Base-by-base conservation (phyloP, 1,139 yeast genomes). In the Sugiyamaella castrensis region DNA sequence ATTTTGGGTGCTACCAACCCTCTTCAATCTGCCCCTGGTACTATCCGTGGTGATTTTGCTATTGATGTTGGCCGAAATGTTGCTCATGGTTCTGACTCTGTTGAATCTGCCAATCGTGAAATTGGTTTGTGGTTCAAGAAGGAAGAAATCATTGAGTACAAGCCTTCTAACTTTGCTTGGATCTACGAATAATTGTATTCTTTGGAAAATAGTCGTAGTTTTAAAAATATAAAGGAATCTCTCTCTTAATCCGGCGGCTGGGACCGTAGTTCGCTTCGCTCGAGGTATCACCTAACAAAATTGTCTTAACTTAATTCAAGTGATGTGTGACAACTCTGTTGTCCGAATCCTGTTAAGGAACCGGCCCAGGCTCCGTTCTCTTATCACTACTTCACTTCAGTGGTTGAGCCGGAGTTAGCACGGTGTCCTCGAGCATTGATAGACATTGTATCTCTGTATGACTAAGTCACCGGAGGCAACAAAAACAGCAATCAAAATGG, bases 1-100 rank as follows among this genome's bases (percentile, higher is more conserved):
- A 84, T 94, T 71, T 83, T 94, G 69, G 99, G 99, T 77, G 98
- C 98, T 65, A 94, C 98, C 77, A 91, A 94, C 87, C 99, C 99
- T 71, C 81, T 86, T 72, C 82, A 80, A 67, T 87, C 96, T 65
- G 92, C 95, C 63, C 98, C 98, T 74, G 99, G 98, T 74, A 92
- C 99, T 77, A 92, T 94, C 82, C 89, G 99, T 81, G 98, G 96
- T 73, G 98, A 92, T 78, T 71, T 57, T 61, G 74, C 74, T 61
- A 64, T 71, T 67, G 98, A 94, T 76, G 88, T 88, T 82, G 98
- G 99, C 73, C 89, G 99, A 85, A 94, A 94, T 82, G 96, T 92
- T 67, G 80, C 87, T 72, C 99, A 94, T 82, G 99, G 98, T 74
- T 91, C 98, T 62, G 99, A 94, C 82, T 88, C 98, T 60, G 98